These are phyloP conservation scores for Colletotrichum liriopes DNA, from an alignment of 2,329 filamentous ascomycete genomes.

Conservation along the genomic window DNA sequence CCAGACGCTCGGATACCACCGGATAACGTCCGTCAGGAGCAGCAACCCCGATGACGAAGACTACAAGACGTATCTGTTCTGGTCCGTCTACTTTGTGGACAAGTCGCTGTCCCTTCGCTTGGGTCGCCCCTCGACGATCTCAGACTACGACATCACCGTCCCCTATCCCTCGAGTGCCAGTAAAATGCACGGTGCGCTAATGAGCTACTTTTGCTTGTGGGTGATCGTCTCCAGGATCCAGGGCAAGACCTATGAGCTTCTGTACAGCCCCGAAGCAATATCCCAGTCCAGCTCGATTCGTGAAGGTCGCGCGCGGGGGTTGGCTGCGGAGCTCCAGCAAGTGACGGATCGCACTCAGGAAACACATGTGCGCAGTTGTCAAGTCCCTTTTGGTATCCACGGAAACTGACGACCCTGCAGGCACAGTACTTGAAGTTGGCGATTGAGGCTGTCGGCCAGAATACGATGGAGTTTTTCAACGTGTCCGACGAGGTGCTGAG, in stretches of 20 bases:
- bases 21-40: slow-evolving; percentile 48
- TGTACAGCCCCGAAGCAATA: slow-evolving; percentile 64
- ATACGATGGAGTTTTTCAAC: slow-evolving; percentile 54
- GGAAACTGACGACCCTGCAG: slow-evolving; percentile 46
- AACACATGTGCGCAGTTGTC: slow-evolving; percentile 38
- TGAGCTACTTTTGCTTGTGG: slow-evolving; percentile 62
- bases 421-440: slow-evolving; percentile 24
- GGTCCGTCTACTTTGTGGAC: slow-evolving; percentile 71
- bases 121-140: slow-evolving; percentile 67
- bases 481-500: slow-evolving; percentile 60
- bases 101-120: slow-evolving; percentile 70
- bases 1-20: slow-evolving; percentile 51
- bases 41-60: slow-evolving; percentile 48
- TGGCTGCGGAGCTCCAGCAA: slow-evolving; percentile 52
- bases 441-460: slow-evolving; percentile 46
- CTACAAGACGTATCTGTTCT: slow-evolving; percentile 65
- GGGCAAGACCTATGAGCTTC: slow-evolving; percentile 68
- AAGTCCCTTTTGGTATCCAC: neutral
- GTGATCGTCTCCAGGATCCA: slow-evolving; percentile 68
- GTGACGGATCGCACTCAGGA: slow-evolving; percentile 50
- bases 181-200: slow-evolving; percentile 49
- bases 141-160: slow-evolving; percentile 70
- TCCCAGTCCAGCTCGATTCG: slow-evolving; percentile 53
- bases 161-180: slow-evolving; percentile 53
- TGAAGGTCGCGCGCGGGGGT: slow-evolving; percentile 51